Evolutionary conservation across 169 alveolate species (phyloP), one percentile per base, ranked within the genome.

Genomic region (Cryptosporidium muris): DNA sequence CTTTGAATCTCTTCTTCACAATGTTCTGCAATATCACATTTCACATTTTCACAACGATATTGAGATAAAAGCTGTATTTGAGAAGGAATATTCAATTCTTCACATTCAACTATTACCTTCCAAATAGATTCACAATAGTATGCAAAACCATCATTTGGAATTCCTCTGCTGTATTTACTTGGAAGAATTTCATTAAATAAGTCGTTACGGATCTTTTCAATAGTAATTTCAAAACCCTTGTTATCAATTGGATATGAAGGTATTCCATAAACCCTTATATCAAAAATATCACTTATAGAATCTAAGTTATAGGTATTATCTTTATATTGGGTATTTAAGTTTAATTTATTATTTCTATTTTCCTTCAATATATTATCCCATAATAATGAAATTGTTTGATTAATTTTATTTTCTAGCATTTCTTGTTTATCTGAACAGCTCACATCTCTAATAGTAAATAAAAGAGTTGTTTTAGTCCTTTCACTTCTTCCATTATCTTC

Each of bases 131-230:
- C 80, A 34, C 91, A 81, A 67, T 94, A 95, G 58, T 81, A 89
- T 14, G 91, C 93, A 85, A 92, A 92, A 45, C 97, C 97, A 62
- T 95, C 97, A 1, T 95, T 88, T 2, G 97, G 97, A 16, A 95
- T 92, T 47, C 64, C 54, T 65, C 96, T 81, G 2, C 95, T 91
- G 89, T 95, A 95, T 16, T 74, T 54, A 7, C 45, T 16, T 56
- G 85, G 85, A 5, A 74, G 62, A 47, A 60, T 74, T 2, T 14
- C 34, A 7, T 14, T n/a, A 11, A 25, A 3, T 0, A 74, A 51
- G 25, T 74, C 85, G 14, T 25, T 16, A 12, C 67, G 43, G 45
- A 74, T 45, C 37, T 25, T 43, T 1, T 14, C 48, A 2, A 74
- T 47, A 2, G 60, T 68, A 6, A 45, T 62, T 11, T 48, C 12